A percentile compares a stretch with the other conserved stretches of the same genome.
These are phyloP conservation scores for Austropuccinia psidii DNA, from an alignment of 1,284 basidiomycete genomes.

Conservation along the genomic window DNA sequence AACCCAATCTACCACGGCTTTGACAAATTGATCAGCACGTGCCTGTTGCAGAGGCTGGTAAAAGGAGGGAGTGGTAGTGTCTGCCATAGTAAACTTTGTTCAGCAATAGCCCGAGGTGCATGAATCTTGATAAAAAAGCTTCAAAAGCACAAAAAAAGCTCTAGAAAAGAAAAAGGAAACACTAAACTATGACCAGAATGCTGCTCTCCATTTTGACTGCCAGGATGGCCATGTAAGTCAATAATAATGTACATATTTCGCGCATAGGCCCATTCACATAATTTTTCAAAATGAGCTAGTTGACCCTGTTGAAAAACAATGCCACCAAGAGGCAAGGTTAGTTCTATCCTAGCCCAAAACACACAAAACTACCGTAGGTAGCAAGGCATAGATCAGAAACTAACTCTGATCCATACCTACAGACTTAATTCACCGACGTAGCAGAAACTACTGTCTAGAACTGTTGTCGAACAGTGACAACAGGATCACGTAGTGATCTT, in stretches of 20 bases:
- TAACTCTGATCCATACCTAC: too few relatives aligned
- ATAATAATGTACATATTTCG: slow-evolving; percentile 49
- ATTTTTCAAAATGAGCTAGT: slow-evolving; percentile 41
- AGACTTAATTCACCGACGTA: too few relatives aligned
- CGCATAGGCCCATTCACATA: slow-evolving; percentile 42
- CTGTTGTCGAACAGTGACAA: too few relatives aligned
- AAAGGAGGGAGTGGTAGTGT: slow-evolving; percentile 38
- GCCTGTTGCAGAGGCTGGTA: slow-evolving; percentile 40
- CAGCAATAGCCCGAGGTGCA: neutral
- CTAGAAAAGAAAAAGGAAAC: neutral
- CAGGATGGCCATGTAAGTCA: slow-evolving; percentile 50
- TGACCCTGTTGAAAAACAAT: too few relatives aligned
- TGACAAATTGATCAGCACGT: slow-evolving; percentile 41
- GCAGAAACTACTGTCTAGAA: too few relatives aligned
- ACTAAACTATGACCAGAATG: slow-evolving; percentile 40
- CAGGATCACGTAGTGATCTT: too few relatives aligned
- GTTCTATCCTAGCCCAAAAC: too few relatives aligned
- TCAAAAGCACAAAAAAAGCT: neutral
- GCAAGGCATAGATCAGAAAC: too few relatives aligned
- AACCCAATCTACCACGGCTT: slow-evolving; percentile 43
- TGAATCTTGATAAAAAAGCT: neutral
- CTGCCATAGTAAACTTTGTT: neutral
- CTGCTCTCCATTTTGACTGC: slow-evolving; percentile 48
- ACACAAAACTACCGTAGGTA: too few relatives aligned
- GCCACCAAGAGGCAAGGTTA: too few relatives aligned